phyloP scores from a whole-genome alignment of 768 basidiomycete genomes.

The Mycena maculata region DNA sequence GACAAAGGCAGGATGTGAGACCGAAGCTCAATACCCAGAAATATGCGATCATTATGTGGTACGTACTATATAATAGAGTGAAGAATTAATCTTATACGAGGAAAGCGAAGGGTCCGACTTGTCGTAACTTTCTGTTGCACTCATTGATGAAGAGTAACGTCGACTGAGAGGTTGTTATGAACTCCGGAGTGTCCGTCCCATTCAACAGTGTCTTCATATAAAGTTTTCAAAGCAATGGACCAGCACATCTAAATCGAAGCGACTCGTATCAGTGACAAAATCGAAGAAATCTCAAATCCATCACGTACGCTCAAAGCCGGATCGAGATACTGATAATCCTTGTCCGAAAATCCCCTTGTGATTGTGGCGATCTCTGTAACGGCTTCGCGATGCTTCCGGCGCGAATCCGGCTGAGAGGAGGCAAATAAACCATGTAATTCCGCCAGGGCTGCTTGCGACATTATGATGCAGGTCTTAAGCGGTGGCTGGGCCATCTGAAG shows the following conservation, averaged over 20 bases:
- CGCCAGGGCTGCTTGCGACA: conserved; percentile 7
- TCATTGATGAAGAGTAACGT: conserved; percentile 7
- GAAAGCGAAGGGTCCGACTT: not conserved
- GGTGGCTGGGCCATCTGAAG: conserved; percentile 3
- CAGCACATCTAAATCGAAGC: conserved; percentile 18
- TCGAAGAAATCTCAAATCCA: not conserved
- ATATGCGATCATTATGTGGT: too few species aligned
- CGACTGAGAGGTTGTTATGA: not conserved
- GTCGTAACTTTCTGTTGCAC: conserved; percentile 8
- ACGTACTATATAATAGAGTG: too few species aligned
- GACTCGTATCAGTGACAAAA: not conserved
- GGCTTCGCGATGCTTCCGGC: conserved; percentile 10
- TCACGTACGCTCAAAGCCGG: conserved; percentile 12
- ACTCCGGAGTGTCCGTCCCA: not conserved
- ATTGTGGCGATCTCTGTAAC: conserved; percentile 21
- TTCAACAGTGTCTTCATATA: not conserved
- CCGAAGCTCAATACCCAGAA: too few species aligned
- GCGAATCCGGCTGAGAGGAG: not conserved
- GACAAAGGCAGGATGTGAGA: too few species aligned
- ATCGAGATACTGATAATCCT: conserved; percentile 23
- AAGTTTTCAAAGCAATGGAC: conserved; percentile 11
- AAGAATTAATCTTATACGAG: too few species aligned
- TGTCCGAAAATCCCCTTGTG: conserved; percentile 2
- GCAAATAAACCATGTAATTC: conserved; percentile 27
- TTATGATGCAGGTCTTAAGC: conserved; percentile 8